Evolutionary conservation across 768 basidiomycete species (phyloP), one percentile per base, ranked within the genome.

Genomic region (Glaciozyma martinii): DNA sequence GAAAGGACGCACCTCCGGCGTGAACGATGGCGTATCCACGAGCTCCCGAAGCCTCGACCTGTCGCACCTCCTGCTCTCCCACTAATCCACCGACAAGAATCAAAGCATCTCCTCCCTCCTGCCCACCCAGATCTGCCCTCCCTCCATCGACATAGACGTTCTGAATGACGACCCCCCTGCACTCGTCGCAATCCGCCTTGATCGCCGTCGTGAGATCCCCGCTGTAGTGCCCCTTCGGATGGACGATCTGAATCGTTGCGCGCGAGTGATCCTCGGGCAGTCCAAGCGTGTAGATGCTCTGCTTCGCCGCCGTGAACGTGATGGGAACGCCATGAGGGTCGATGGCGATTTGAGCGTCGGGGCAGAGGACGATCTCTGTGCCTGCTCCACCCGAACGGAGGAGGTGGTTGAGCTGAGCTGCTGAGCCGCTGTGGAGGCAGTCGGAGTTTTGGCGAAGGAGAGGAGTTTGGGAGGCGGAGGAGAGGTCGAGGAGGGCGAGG

Each of bases 181-280:
- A 70, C 5, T 1, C 8, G 7, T 47, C 56, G 42, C 68, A 70
- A 46, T 61, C 52, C 7, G 68, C 68, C 42, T 63, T 53, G 54
- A 70, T 53, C 15, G 68, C 65, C 21, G 68, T 69, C 33, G 68
- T 49, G 19, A 66, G 19, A 16, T 70, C 68, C 43, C 68, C 68
- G 3, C 32, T 33, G 33, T 40, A 42, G 5, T 59, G 59, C 4
- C 60, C 53, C 16, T 50, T 53, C 5, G 27, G 25, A 59, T 66
- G 40, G 40, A 62, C 62, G 30, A 70, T 66, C 23, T 44, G 53
- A 46, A 70, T 30, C 0, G 68, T 70, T 30, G 68, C 68, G 2
- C 68, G 55, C 1, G 65, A 55, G 32, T 63, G 62, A 37, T 66
- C 68, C 16, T 66, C 65, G 3, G 68, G 68, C 16, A 54, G 50